Conservation (phyloP, 352 stramenopile species). For the Phytophthora brassicae region DNA sequence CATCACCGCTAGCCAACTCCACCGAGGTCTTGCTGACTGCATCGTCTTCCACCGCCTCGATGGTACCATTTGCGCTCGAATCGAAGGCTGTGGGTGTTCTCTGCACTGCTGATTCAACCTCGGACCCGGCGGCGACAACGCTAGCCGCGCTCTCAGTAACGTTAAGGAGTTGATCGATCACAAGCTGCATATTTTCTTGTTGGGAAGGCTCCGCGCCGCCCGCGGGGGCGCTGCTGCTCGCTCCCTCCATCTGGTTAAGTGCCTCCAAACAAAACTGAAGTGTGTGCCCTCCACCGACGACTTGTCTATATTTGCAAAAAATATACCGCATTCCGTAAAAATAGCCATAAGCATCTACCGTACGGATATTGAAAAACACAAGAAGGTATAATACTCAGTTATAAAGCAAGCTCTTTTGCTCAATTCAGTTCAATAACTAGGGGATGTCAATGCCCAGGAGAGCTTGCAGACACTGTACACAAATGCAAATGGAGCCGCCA, state of each 20-base stretch:
- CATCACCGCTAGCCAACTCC: neutral
- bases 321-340: neutral
- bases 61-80: neutral
- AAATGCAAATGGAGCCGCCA: too few relatives aligned
- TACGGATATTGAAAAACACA: too few relatives aligned
- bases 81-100: neutral
- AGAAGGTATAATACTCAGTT: too few relatives aligned
- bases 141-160: neutral
- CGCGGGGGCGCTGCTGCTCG: neutral
- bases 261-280: conserved; percentile 24
- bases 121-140: neutral
- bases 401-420: too few relatives aligned
- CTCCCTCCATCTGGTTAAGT: conserved; percentile 23
- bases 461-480: neutral
- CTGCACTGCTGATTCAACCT: neutral
- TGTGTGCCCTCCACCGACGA: conserved; percentile 9
- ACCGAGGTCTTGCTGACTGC: neutral
- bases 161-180: neutral
- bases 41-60: neutral
- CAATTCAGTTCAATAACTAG: too few relatives aligned
- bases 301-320: too few relatives aligned
- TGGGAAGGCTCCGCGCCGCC: neutral
- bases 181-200: neutral
- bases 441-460: neutral
- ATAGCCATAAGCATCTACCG: too few relatives aligned